Conservation (phyloP, 1,284 basidiomycete species). For the Cryptococcus sp. region DNA sequence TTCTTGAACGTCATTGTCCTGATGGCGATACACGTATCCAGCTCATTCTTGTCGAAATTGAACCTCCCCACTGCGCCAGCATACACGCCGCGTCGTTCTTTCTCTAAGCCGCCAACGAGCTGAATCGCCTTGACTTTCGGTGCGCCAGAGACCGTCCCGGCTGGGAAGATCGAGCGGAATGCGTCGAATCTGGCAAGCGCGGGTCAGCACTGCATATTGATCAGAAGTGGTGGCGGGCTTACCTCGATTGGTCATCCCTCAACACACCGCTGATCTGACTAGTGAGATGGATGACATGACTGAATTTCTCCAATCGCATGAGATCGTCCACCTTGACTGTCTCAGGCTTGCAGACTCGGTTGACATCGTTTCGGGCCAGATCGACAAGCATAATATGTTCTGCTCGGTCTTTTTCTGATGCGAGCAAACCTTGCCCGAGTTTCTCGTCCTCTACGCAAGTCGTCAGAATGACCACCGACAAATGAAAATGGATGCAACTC, state of each 20-base stretch:
- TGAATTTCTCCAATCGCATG: constrained; percentile 94
- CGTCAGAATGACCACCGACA: constrained; percentile 4
- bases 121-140: constrained; percentile 99
- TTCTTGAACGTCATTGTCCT: constrained; percentile 98
- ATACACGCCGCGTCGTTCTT: constrained; percentile 90
- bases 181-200: constrained; percentile 80
- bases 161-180: constrained; percentile 98
- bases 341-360: constrained; percentile 90
- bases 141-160: constrained; percentile 98
- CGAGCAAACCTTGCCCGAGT: constrained; percentile 71
- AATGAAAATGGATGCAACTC: constrained; percentile 31
- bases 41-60: constrained; percentile 90
- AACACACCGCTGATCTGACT: constrained; percentile 90
- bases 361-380: constrained; percentile 98
- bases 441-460: constrained; percentile 74
- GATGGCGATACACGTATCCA: constrained; percentile 99
- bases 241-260: constrained; percentile 81
- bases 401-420: constrained; percentile 91
- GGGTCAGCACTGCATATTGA: neutral
- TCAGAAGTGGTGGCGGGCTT: constrained; percentile 8
- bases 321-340: constrained; percentile 96
- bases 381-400: constrained; percentile 99
- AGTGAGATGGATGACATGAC: constrained; percentile 96
- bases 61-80: constrained; percentile 97
- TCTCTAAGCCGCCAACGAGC: constrained; percentile 82